Evolutionary conservation across 495 filamentous ascomycete species (phyloP).

Genomic region (Amphirosellinia nigrospora): DNA sequence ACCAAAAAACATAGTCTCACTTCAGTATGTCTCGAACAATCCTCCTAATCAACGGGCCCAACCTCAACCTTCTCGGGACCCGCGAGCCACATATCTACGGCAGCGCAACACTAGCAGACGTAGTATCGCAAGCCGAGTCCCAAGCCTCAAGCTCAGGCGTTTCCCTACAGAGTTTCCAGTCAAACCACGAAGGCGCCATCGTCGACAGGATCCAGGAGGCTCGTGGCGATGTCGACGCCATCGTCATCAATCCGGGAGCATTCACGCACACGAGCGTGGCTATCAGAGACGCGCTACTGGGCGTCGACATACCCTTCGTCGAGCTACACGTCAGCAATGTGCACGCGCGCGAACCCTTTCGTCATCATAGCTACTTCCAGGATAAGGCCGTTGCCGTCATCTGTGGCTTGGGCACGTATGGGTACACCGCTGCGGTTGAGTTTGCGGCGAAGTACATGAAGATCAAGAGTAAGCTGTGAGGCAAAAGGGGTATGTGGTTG

Average conservation of each 20-base stretch:
- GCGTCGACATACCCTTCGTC: constrained; percentile 69
- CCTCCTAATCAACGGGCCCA: constrained; percentile 80
- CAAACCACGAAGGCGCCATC: constrained; percentile 70
- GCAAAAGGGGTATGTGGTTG: background rate
- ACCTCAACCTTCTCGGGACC: constrained; percentile 78
- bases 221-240: constrained; percentile 58
- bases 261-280: constrained; percentile 73
- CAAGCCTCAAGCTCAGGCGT: constrained; percentile 52
- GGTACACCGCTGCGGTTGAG: constrained; percentile 73
- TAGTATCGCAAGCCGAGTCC: constrained; percentile 52
- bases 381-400: constrained; percentile 74
- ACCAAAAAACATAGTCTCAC: background rate
- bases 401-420: constrained; percentile 69
- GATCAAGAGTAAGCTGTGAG: constrained; percentile 32
- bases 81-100: constrained; percentile 76
- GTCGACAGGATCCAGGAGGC: constrained; percentile 65
- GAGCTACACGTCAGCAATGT: constrained; percentile 75
- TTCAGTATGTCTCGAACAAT: constrained; percentile 57
- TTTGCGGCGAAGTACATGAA: constrained; percentile 59
- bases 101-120: constrained; percentile 63
- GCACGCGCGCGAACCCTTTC: constrained; percentile 66
- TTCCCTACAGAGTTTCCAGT: constrained; percentile 62
- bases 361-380: constrained; percentile 69
- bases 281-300: constrained; percentile 69
- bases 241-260: constrained; percentile 74